Evolutionary conservation across 148 eudicot species (phyloP), one percentile per base, ranked within the genome.

Genomic region (Amaranthus palmeri): DNA sequence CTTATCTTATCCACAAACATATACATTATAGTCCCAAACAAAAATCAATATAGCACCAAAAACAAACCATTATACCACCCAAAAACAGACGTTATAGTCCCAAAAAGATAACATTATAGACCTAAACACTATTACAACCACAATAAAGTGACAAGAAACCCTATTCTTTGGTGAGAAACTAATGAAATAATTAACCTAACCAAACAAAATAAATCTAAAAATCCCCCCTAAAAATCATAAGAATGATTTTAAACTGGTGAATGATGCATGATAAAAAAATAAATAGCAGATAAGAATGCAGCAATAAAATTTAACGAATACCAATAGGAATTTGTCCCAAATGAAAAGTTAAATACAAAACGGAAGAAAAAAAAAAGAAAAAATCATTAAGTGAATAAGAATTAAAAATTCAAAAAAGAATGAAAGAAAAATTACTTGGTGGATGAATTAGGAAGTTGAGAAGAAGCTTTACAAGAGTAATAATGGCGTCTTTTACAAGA

Each of bases 391-490:
- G 8, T 65, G 57, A 12, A 0, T 1, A 11, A n/a, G 3, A 17
- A 11, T 15, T 41, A 3, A 8, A 14, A 67, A 50, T 6, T 4
- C 0, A 18, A 6, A n/a, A 4, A 8, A 61, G 8, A 50, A 3
- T 1, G 10, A 50, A 57, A 18, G 1, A 68, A 64, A 62, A 12
- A 59, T 3, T 63, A 79, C 78, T 15, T 57, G 56, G 49, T 50
- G 58, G 76, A 72, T 42, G 67, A 10, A 17, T 8, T 44, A 15
- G 75, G 58, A 77, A 41, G 43, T 11, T 77, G 72, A 10, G 10
- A 36, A 2, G 78, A 79, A 47, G 77, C 67, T 62, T 74, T 69
- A 51, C 78, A 79, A 10, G 50, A 56, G 46, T 64, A 47, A 0
- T 12, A 57, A n/a, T 68, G 41, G 18, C 42, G 36, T 10, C 5